Base-by-base conservation (phyloP, 2,329 filamentous ascomycete genomes). In the Colletotrichum echinochloae region DNA sequence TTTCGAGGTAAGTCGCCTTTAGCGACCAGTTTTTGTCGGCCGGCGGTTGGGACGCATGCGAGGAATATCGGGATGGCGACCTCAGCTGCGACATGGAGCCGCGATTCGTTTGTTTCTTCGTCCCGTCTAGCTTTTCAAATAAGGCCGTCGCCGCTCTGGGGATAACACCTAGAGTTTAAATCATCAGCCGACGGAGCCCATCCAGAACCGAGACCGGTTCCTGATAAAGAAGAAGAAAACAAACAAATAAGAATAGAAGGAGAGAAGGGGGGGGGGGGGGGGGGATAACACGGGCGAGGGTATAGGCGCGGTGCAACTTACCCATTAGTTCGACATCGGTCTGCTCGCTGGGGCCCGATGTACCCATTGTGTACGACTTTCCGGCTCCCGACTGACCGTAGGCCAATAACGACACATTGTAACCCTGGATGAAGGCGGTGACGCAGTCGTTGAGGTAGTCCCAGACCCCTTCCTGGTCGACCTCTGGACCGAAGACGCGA, bases 351-450 rank as follows among this genome's bases (percentile, higher is more conserved):
- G 95, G 94, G 5, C 94, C 94, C 0, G 95, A 94, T 0, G 96
- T 99, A 67, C 96, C 96, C 96, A 99, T 99, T 0, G 96, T 99
- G 79, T 97, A 98, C 3, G 95, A 98, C 83, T 99, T 99, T 75
- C 96, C 96, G 14, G 96, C 94, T 66, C 96, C 96, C 35, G 96
- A 99, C 84, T 99, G 96, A 74, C 96, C 96, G 78, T 99, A 99
- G 57, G 96, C 96, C 76, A 99, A 85, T 60, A 99, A 90, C 4
- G 96, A 99, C 69, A 99, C 96, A 89, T 99, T 99, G 88, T 98
- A 99, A 65, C 96, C 96, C 78, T 98, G 94, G 1, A 96, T 85
- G 76, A 99, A 99, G 2, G 95, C 93, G 75, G 87, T 90, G 75
- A 98, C 92, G 76, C 94, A 97, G 75, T 99, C 96, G 72, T 90